Conservation (phyloP, 2,329 filamentous ascomycete species). For the Paraphoma chrysanthemicola region DNA sequence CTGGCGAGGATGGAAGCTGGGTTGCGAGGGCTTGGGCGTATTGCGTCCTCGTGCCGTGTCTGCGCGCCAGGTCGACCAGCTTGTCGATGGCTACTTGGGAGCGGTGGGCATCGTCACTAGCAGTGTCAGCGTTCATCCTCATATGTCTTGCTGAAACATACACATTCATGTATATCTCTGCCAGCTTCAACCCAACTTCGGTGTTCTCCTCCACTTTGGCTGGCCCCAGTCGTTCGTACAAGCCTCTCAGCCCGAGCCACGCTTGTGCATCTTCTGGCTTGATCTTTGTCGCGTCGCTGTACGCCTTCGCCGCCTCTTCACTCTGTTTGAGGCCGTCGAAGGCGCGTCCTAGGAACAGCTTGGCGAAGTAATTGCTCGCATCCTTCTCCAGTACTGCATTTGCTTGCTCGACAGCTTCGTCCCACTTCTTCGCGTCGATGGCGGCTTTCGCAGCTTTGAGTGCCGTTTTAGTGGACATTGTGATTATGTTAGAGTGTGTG, state of each 20-base stretch:
- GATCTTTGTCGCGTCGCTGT: slow-evolving; percentile 73
- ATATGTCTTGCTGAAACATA: slow-evolving; percentile 9
- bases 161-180: slow-evolving; percentile 70
- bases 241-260: slow-evolving; percentile 86
- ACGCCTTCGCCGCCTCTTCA: slow-evolving; percentile 78
- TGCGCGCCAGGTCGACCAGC: slow-evolving; percentile 75
- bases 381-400: slow-evolving; percentile 74
- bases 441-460: slow-evolving; percentile 83
- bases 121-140: slow-evolving; percentile 11
- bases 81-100: slow-evolving; percentile 76
- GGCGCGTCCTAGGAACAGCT: slow-evolving; percentile 87
- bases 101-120: slow-evolving; percentile 63
- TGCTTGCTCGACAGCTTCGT: slow-evolving; percentile 74
- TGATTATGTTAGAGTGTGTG: neutral
- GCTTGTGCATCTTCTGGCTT: slow-evolving; percentile 81
- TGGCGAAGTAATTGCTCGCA: slow-evolving; percentile 81
- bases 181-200: slow-evolving; percentile 74
- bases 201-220: slow-evolving; percentile 77
- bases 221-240: slow-evolving; percentile 80
- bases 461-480: slow-evolving; percentile 66
- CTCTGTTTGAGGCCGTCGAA: slow-evolving; percentile 76
- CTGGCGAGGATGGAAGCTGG: slow-evolving; percentile 77
- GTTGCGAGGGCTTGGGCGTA: slow-evolving; percentile 78
- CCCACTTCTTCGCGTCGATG: slow-evolving; percentile 79
- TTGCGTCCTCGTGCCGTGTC: slow-evolving; percentile 74